Conservation (phyloP, 768 basidiomycete species). For the Calocera cornea region DNA sequence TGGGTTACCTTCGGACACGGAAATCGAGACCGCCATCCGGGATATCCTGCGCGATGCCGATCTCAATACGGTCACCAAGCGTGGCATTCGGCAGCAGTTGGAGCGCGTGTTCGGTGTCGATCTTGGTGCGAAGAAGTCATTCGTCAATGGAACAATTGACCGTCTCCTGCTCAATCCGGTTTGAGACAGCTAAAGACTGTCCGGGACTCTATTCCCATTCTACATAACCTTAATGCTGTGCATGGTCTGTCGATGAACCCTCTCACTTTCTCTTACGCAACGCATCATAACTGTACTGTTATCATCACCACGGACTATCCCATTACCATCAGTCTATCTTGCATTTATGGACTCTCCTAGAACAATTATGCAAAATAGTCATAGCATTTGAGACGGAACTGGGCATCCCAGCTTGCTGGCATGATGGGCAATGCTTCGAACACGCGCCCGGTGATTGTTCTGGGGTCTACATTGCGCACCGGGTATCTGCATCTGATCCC, state of each 20-base stretch:
- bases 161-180: slow-evolving; percentile 37
- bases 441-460: neutral
- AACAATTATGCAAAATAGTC: slow-evolving; percentile 5
- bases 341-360: slow-evolving; percentile 3
- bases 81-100: slow-evolving; percentile 69
- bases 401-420: neutral
- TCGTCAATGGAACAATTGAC: slow-evolving; percentile 70
- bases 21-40: slow-evolving; percentile 63
- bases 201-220: neutral
- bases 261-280: neutral
- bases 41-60: slow-evolving; percentile 65
- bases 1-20: slow-evolving; percentile 43
- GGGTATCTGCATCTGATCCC: neutral
- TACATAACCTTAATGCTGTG: slow-evolving; percentile 1
- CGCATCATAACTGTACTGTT: neutral
- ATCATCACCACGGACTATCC: neutral
- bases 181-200: neutral
- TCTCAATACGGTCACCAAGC: slow-evolving; percentile 82
- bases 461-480: neutral
- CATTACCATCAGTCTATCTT: neutral
- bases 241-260: slow-evolving; percentile 2
- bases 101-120: slow-evolving; percentile 74
- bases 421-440: slow-evolving; percentile 1
- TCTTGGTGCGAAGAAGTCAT: slow-evolving; percentile 51
- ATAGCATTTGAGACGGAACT: neutral